A percentile compares a stretch with the other conserved stretches of the same genome.
Evolutionary conservation across 2,329 filamentous ascomycete genomes (phyloP).

Genomic region (Thelonectria blattea): DNA sequence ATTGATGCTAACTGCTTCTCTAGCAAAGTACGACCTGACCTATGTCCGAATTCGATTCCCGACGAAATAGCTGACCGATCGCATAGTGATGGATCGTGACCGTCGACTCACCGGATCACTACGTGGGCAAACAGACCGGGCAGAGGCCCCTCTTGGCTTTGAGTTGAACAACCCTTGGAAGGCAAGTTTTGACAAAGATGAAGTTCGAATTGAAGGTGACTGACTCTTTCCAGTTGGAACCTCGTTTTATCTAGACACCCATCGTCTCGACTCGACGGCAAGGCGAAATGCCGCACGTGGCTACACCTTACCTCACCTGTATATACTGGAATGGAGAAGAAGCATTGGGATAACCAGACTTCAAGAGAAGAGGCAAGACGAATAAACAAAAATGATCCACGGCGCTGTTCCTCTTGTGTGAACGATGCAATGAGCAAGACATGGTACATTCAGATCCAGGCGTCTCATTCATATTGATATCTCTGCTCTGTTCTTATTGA

Average conservation of each 20-base stretch:
- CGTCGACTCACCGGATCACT: slow-evolving; percentile 64
- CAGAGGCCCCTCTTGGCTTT: slow-evolving; percentile 63
- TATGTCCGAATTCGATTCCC: background rate
- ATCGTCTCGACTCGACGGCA: slow-evolving; percentile 18
- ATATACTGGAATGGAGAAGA: slow-evolving; percentile 26
- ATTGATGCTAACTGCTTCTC: slow-evolving; percentile 39
- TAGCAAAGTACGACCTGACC: slow-evolving; percentile 59
- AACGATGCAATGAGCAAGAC: background rate
- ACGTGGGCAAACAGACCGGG: slow-evolving; percentile 63
- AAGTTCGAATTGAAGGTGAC: background rate
- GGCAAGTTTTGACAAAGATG: slow-evolving; percentile 49
- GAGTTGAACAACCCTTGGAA: slow-evolving; percentile 70
- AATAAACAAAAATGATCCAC: slow-evolving; percentile 24
- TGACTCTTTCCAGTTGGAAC: slow-evolving; percentile 54
- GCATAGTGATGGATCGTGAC: slow-evolving; percentile 69
- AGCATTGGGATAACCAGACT: slow-evolving; percentile 13
- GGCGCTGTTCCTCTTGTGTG: background rate
- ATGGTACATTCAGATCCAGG: background rate
- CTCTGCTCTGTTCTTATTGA: slow-evolving; percentile 79
- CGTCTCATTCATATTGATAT: slow-evolving; percentile 55
- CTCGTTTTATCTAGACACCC: slow-evolving; percentile 52
- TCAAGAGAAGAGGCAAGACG: slow-evolving; percentile 16
- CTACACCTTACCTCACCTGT: slow-evolving; percentile 24
- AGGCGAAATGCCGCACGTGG: slow-evolving; percentile 19
- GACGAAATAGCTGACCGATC: slow-evolving; percentile 12